These are phyloP conservation scores for Silene uniflora DNA, from an alignment of 148 eudicot species.

Conservation along the genomic window DNA sequence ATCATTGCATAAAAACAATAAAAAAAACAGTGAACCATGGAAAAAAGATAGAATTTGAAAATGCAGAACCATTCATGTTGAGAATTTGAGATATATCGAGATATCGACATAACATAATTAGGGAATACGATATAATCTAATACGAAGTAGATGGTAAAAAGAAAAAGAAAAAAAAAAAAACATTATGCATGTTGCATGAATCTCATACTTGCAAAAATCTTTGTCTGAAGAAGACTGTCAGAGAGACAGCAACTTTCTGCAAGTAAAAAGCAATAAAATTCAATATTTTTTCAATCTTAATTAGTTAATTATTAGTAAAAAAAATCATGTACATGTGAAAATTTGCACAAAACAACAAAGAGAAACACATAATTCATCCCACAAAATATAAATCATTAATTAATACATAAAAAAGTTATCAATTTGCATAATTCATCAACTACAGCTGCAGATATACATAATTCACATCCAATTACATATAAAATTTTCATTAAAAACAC, in stretches of 20 bases:
- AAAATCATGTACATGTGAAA: background rate
- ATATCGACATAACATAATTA: no score
- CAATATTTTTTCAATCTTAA: background rate
- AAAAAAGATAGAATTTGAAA: no score
- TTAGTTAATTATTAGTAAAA: no score
- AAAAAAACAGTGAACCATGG: no score
- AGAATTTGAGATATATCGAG: no score
- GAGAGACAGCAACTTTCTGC: background rate
- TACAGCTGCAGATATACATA: slow-evolving; percentile 9
- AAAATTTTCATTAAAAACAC: background rate
- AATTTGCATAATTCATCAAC: background rate
- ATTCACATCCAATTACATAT: background rate
- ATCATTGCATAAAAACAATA: no score
- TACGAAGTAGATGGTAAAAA: no score
- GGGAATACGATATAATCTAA: no score
- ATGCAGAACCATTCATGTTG: no score
- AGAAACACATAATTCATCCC: no score
- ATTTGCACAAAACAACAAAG: background rate
- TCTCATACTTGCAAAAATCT: background rate
- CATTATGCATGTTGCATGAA: background rate
- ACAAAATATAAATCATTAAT: background rate
- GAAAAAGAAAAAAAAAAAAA: background rate
- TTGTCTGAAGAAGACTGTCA: slow-evolving; percentile 9
- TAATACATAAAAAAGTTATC: no score
- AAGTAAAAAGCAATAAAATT: background rate